Base-by-base conservation (phyloP, 2,329 filamentous ascomycete genomes). In the Xylaria sp. region DNA sequence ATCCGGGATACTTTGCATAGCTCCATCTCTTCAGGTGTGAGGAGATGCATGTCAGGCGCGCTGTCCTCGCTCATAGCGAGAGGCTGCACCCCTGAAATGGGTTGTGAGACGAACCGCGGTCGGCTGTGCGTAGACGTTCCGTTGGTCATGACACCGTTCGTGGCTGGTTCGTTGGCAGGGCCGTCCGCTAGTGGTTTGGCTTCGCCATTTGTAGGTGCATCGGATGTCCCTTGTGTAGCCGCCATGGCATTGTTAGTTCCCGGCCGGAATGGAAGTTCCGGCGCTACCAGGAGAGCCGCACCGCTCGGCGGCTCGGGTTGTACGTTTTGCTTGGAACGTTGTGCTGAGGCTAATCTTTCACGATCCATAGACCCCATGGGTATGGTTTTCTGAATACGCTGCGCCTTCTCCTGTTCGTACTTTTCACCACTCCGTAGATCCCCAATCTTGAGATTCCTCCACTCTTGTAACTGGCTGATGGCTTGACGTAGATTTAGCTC, bases 401-500 rank as follows among this genome's bases (percentile, higher is more conserved):
- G 83, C 41, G 91, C 86, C 82, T 98, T 99, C 72, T 98, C 96
- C 20, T 89, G 85, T 81, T 99, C 96, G 78, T 96, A 99, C 79
- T 95, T 97, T 79, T 97, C 94, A 37, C 96, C 96, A 28, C 90
- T 90, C 65, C 91, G 90, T 12, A 99, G 85, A 71, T 97, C 94
- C 0, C 91, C 92, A 70, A 99, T 96, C 23, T 91, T 90, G 82
- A 93, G 89, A 56, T 88, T 88, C 39, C 96, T 90, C 96, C 96
- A 99, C 77, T 98, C 96, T 78, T 98, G 95, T 2, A 99, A 84
- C 79, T 98, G 95, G 0, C 87, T 73, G 68, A 99, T 97, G 46
- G 96, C 96, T 77, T 97, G 91, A 1, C 96, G 90, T 20, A 99
- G 84, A 74, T 97, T 97, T 72, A 96, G 89, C 81, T 99, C 96